These are phyloP conservation scores for Xerocomus brunneocitrinus DNA, from an alignment of 768 basidiomycete genomes.

Conservation along the genomic window DNA sequence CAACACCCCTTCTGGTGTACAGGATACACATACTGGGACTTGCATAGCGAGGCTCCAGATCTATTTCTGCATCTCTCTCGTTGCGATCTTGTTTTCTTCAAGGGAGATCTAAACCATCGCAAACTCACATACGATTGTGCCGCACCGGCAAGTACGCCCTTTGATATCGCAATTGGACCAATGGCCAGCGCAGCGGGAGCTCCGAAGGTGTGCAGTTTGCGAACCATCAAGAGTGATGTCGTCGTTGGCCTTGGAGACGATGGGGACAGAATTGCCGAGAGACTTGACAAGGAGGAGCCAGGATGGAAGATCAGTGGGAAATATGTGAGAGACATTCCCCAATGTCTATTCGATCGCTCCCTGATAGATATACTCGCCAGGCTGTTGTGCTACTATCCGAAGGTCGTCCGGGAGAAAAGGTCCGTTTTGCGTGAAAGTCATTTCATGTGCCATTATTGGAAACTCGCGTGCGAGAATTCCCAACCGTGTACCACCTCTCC, in stretches of 20 bases:
- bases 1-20: slow-evolving; percentile 94
- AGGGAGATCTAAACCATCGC: slow-evolving; percentile 92
- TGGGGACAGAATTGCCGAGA: slow-evolving; percentile 68
- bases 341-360: not conserved
- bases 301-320: slow-evolving; percentile 98
- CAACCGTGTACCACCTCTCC: not conserved
- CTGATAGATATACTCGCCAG: slow-evolving; percentile 34
- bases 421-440: slow-evolving; percentile 56
- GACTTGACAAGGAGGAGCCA: slow-evolving; percentile 77
- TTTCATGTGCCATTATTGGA: not conserved
- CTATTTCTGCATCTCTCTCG: slow-evolving; percentile 88
- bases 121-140: slow-evolving; percentile 87
- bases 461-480: not conserved
- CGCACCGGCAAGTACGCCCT: slow-evolving; percentile 81
- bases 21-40: slow-evolving; percentile 92
- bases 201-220: slow-evolving; percentile 77
- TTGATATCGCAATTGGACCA: slow-evolving; percentile 86
- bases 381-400: slow-evolving; percentile 86
- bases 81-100: slow-evolving; percentile 90
- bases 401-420: slow-evolving; percentile 85
- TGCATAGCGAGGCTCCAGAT: slow-evolving; percentile 81
- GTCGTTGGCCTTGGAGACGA: slow-evolving; percentile 78
- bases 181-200: slow-evolving; percentile 88
- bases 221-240: slow-evolving; percentile 94
- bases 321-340: slow-evolving; percentile 60